Percentiles rank a stretch among this genome's conserved stretches.
phyloP scores from a whole-genome alignment of 768 basidiomycete species.

The Mycena filopes region DNA sequence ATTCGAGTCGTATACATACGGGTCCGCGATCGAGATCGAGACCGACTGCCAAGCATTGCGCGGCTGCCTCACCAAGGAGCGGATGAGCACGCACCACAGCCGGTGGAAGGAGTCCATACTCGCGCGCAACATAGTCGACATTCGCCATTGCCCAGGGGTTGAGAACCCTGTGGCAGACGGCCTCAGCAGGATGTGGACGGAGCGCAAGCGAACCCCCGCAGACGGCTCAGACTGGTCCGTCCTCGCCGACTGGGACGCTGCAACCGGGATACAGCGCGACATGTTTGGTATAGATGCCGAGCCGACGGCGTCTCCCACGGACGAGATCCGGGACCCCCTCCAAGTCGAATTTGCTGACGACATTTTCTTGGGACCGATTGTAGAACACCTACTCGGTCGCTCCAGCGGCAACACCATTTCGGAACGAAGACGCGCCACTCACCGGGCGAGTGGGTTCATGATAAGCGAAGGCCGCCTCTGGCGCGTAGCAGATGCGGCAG shows the following conservation, averaged over 20 bases:
- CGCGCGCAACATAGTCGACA: slow-evolving; percentile 34
- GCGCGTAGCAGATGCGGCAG: slow-evolving; percentile 18
- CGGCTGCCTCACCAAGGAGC: slow-evolving; percentile 36
- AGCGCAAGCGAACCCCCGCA: neutral
- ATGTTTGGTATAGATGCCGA: neutral
- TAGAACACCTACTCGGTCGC: slow-evolving; percentile 15
- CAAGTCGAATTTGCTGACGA: slow-evolving; percentile 30
- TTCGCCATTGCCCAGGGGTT: slow-evolving; percentile 36
- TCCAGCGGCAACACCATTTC: slow-evolving; percentile 26
- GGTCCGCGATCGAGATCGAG: slow-evolving; percentile 38
- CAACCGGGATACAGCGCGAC: slow-evolving; percentile 17
- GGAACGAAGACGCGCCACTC: slow-evolving; percentile 12
- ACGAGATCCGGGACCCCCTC: slow-evolving; percentile 9
- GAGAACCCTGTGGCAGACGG: slow-evolving; percentile 39
- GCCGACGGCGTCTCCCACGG: neutral
- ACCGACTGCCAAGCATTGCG: slow-evolving; percentile 34
- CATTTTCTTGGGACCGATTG: slow-evolving; percentile 23
- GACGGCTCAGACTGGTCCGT: slow-evolving; percentile 38
- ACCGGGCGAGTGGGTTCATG: slow-evolving; percentile 18
- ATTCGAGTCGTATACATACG: slow-evolving; percentile 37
- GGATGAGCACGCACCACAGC: slow-evolving; percentile 35
- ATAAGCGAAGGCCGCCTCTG: slow-evolving; percentile 29
- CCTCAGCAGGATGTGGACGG: slow-evolving; percentile 35
- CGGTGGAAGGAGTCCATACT: slow-evolving; percentile 44
- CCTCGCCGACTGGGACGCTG: slow-evolving; percentile 41